Percentiles rank a stretch among this genome's conserved stretches.
phyloP scores from a whole-genome alignment of 331 rosid genomes.

The Acacia pycnantha region DNA sequence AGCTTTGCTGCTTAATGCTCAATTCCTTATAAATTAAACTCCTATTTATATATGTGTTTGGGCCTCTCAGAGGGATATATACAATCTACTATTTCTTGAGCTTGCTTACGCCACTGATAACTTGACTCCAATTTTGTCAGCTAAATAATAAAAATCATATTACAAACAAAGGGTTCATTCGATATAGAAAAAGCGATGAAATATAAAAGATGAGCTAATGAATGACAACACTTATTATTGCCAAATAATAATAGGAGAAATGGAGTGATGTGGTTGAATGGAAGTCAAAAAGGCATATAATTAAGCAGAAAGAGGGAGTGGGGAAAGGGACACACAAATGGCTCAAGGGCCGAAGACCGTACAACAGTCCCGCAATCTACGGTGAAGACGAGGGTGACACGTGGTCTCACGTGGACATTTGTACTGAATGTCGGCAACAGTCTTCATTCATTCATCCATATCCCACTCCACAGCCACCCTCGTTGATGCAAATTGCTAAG shows the following conservation, averaged over 20 bases:
- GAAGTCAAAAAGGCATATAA: neutral
- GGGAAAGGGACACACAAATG: neutral
- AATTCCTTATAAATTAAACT: neutral
- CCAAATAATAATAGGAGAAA: neutral
- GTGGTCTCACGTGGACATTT: slow-evolving; percentile 50
- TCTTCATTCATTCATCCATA: neutral
- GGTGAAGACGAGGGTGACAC: slow-evolving; percentile 13
- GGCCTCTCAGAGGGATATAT: too few relatives aligned
- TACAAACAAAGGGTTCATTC: neutral
- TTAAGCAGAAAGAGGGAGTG: neutral
- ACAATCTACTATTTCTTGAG: too few relatives aligned
- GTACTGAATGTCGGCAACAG: slow-evolving; percentile 48
- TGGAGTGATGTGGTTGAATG: neutral
- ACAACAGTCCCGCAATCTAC: slow-evolving; percentile 57
- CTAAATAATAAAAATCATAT: neutral
- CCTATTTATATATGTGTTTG: neutral
- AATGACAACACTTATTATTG: neutral
- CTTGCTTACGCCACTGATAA: too few relatives aligned
- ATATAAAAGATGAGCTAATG: neutral
- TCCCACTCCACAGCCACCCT: neutral
- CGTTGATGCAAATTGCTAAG: neutral
- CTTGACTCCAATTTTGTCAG: neutral
- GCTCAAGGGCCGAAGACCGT: slow-evolving; percentile 32
- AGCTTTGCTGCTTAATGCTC: neutral
- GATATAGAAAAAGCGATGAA: neutral